These are phyloP conservation scores for Peribolospora kevripleyi DNA, from an alignment of 768 basidiomycete species.

Conservation along the genomic window DNA sequence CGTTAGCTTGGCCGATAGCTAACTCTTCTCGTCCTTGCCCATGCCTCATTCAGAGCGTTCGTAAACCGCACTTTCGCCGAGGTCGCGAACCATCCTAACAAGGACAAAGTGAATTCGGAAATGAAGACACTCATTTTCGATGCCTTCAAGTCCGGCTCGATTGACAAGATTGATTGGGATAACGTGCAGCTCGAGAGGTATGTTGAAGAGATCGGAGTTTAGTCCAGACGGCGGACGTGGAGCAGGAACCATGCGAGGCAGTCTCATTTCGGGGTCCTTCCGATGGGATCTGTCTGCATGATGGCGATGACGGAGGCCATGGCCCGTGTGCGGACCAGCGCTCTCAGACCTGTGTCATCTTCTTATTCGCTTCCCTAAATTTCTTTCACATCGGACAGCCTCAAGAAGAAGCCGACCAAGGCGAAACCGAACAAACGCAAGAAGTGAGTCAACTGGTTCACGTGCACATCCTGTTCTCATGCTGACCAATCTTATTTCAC, in stretches of 20 bases:
- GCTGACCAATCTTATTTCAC: constrained; percentile 26
- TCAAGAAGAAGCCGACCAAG: constrained; percentile 24
- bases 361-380: background rate
- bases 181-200: constrained; percentile 70
- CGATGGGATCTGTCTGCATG: no score
- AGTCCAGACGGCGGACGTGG: background rate
- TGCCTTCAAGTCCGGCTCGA: constrained; percentile 54
- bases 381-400: constrained; percentile 18
- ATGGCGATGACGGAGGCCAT: no score
- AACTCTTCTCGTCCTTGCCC: background rate
- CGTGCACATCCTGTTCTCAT: background rate
- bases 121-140: constrained; percentile 90
- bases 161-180: constrained; percentile 88
- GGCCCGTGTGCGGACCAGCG: no score
- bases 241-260: no score
- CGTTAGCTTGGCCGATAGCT: background rate
- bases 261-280: no score
- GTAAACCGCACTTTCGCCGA: constrained; percentile 78
- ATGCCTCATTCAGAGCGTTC: constrained; percentile 56
- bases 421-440: constrained; percentile 28
- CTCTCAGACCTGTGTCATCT: no score
- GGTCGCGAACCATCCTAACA: constrained; percentile 58
- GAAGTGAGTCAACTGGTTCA: constrained; percentile 6
- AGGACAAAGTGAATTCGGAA: constrained; percentile 70
- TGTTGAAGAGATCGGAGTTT: constrained; percentile 9